Conservation (phyloP, 345 rosid species). For the Nephelium lappaceum region DNA sequence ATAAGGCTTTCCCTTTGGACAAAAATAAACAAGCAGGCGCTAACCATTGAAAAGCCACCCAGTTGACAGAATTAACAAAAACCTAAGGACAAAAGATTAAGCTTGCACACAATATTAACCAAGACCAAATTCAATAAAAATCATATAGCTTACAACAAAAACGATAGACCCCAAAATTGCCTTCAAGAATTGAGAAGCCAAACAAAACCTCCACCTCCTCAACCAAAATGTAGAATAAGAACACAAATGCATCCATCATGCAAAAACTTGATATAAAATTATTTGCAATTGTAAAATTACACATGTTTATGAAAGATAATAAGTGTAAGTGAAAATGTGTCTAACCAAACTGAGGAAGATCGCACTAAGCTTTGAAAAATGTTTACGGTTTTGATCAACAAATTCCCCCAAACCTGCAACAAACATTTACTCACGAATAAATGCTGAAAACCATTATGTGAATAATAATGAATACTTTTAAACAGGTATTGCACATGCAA, state of each 20-base stretch:
- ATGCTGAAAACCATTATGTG: neutral
- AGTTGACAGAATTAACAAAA: neutral
- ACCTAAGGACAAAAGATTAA: neutral
- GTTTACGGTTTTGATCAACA: constrained; percentile 73
- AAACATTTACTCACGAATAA: constrained; percentile 15
- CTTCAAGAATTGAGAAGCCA: neutral
- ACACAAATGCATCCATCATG: neutral
- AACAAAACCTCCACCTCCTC: neutral
- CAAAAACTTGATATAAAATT: neutral
- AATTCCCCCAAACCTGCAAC: constrained; percentile 65
- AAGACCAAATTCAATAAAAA: neutral
- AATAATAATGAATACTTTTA: neutral
- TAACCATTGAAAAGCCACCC: neutral
- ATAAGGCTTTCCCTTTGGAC: neutral
- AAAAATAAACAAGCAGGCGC: neutral
- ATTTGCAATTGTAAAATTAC: neutral
- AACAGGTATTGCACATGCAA: neutral
- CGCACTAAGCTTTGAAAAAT: constrained; percentile 64
- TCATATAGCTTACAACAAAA: neutral
- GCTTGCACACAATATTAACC: neutral
- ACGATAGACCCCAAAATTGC: neutral
- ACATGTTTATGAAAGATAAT: neutral
- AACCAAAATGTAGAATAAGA: neutral
- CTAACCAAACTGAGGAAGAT: constrained; percentile 78
- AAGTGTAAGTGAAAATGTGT: constrained; percentile 8